A percentile compares a stretch with the other conserved stretches of the same genome.
Evolutionary conservation across 2,329 filamentous ascomycete species (phyloP).

Genomic region (Apiospora koreana): DNA sequence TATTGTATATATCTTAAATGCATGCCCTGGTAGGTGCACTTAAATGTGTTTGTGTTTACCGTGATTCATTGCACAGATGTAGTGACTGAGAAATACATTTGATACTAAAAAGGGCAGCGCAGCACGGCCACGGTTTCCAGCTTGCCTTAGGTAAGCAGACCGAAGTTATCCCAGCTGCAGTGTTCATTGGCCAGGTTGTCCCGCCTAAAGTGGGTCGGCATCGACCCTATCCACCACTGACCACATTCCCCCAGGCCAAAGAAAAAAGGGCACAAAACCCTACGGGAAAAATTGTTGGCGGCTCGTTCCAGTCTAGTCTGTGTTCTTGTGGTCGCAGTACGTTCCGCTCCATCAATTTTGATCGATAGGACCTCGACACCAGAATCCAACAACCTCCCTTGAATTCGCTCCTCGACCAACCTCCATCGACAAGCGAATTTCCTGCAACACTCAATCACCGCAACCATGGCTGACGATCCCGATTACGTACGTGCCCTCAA

Average conservation of each 20-base stretch:
- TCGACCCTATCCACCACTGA: neutral
- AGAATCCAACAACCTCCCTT: conserved; percentile 20
- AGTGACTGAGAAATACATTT: too few species aligned
- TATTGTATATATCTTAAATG: too few species aligned
- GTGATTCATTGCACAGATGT: too few species aligned
- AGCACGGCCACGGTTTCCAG: too few species aligned
- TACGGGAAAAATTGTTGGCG: conserved; percentile 8
- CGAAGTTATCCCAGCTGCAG: neutral
- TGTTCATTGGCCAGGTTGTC: neutral
- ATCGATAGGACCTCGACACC: conserved; percentile 20
- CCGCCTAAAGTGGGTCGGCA: neutral
- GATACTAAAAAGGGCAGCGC: too few species aligned
- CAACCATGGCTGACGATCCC: conserved; percentile 75
- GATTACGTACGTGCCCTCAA: conserved; percentile 72
- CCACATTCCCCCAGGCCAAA: neutral
- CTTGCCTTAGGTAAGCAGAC: neutral
- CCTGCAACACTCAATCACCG: conserved; percentile 41
- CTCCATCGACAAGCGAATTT: conserved; percentile 46
- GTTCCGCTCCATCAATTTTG: conserved; percentile 18
- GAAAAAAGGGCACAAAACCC: conserved; percentile 10
- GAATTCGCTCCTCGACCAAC: conserved; percentile 44
- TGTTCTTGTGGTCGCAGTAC: conserved; percentile 17
- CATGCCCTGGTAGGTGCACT: too few species aligned
- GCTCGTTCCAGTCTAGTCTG: conserved; percentile 15
- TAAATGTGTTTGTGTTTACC: too few species aligned